Percentiles rank a stretch among this genome's conserved stretches.
Evolutionary conservation across 805 yeast genomes (phyloP).

Genomic region (Kodamaea sagamina): DNA sequence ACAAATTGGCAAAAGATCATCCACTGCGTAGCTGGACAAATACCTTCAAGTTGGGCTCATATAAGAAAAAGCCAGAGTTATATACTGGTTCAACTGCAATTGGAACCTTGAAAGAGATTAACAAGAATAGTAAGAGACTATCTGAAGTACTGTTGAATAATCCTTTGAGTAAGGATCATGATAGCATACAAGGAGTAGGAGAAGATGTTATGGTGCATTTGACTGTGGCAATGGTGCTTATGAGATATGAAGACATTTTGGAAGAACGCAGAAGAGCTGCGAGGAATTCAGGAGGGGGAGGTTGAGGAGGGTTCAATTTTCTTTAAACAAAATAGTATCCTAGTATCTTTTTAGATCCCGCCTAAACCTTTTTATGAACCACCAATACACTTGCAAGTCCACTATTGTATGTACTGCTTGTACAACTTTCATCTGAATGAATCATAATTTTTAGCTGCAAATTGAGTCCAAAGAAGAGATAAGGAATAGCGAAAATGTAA

Average conservation of each 20-base stretch:
- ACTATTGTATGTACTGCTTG: too few relatives aligned
- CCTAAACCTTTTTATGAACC: too few relatives aligned
- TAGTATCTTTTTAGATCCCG: too few relatives aligned
- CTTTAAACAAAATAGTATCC: too few relatives aligned
- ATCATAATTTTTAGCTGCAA: too few relatives aligned
- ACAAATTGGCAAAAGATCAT: slow-evolving; percentile 7
- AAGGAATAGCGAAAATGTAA: too few relatives aligned
- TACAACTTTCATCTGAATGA: too few relatives aligned
- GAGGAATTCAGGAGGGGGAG: too few relatives aligned
- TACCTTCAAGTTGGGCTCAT: neutral
- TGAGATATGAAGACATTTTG: neutral
- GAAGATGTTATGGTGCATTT: neutral
- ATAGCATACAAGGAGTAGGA: neutral
- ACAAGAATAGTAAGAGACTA: neutral
- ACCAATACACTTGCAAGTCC: too few relatives aligned
- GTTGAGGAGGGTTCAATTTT: too few relatives aligned
- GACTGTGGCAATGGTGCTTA: slow-evolving; percentile 1
- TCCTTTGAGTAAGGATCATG: neutral
- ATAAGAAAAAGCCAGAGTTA: neutral
- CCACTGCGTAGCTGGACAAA: neutral
- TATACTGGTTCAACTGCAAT: neutral
- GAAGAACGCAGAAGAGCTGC: neutral
- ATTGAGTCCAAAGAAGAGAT: too few relatives aligned
- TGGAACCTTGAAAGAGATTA: neutral
- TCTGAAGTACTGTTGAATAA: neutral